Conservation (phyloP, 177 flowering plant species). For the Tripterygium wilfordii region DNA sequence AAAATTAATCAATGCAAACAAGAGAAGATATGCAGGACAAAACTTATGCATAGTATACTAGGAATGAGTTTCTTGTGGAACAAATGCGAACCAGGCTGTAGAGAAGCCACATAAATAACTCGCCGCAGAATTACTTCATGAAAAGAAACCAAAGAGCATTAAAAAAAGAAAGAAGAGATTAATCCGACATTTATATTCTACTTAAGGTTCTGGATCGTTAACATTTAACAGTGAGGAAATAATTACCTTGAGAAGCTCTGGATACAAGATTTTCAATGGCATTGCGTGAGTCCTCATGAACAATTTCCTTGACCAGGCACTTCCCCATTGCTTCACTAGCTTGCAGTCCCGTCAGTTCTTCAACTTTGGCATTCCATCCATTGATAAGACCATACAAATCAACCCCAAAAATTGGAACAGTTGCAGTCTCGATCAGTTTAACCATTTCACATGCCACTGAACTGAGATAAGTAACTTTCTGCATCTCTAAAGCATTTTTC, state of each 20-base stretch:
- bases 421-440: conserved; percentile 61
- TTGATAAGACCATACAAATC: conserved; percentile 47
- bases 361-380: conserved; percentile 66
- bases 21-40: too few species aligned
- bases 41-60: too few species aligned
- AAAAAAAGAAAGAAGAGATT: neutral
- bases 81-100: too few species aligned
- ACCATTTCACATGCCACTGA: conserved; percentile 63
- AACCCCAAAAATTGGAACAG: conserved; percentile 63
- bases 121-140: too few species aligned
- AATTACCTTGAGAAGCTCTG: conserved; percentile 54
- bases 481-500: conserved; percentile 15
- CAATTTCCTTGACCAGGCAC: conserved; percentile 44
- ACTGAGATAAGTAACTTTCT: conserved; percentile 33
- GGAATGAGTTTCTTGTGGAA: too few species aligned
- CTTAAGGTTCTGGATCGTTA: too few species aligned
- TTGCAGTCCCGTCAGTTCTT: conserved; percentile 56
- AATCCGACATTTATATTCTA: too few species aligned
- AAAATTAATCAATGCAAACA: too few species aligned
- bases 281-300: conserved; percentile 39
- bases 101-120: too few species aligned
- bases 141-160: neutral
- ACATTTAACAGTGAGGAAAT: neutral
- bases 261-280: conserved; percentile 29
- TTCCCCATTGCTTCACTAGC: conserved; percentile 53